Percentiles rank a stretch among this genome's conserved stretches.
phyloP scores from a whole-genome alignment of 208 protist species.

The Entamoeba moshkovskii region DNA sequence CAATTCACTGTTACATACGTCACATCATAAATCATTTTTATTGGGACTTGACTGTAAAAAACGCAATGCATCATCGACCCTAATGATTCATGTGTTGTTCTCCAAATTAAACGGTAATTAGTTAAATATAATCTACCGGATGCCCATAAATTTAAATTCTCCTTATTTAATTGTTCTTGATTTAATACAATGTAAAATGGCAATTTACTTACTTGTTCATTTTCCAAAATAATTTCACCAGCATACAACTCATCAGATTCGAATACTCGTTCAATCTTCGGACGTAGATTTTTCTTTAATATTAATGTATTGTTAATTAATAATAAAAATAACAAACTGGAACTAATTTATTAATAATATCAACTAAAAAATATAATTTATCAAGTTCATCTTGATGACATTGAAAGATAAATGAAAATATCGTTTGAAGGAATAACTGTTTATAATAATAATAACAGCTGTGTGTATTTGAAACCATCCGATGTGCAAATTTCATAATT shows the following conservation, averaged over 20 bases:
- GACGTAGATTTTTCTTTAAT: neutral
- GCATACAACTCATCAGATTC: neutral
- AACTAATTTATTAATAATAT: neutral
- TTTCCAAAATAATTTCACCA: neutral
- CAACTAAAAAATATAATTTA: neutral
- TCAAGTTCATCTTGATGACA: neutral
- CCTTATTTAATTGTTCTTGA: neutral
- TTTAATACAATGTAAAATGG: neutral
- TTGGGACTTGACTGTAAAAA: neutral
- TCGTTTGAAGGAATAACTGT: neutral
- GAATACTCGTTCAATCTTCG: neutral
- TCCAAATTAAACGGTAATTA: neutral
- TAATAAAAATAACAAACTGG: neutral
- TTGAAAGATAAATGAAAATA: neutral
- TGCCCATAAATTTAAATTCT: neutral
- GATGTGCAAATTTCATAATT: neutral
- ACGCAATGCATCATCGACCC: neutral
- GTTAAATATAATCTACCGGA: neutral
- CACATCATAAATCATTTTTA: neutral
- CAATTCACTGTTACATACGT: neutral
- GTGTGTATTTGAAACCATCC: neutral
- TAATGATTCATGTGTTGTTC: neutral
- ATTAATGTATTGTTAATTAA: neutral
- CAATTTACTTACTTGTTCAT: neutral
- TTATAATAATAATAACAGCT: neutral